Evolutionary conservation across 2,329 filamentous ascomycete species (phyloP).

Genomic region (Fusarium sororula): DNA sequence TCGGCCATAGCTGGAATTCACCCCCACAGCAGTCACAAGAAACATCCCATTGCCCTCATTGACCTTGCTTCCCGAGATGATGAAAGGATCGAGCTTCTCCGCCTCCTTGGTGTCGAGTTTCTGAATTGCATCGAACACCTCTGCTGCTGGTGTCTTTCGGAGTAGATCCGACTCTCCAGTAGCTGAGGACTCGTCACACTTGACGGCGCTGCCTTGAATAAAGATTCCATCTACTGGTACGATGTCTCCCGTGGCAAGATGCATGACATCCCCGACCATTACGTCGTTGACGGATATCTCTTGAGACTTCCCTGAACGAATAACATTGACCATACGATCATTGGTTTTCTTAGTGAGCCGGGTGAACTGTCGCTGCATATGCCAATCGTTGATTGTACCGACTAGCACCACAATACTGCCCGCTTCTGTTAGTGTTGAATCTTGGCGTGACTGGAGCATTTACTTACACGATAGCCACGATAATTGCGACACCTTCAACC

Average conservation of each 20-base stretch:
- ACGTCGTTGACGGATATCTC: slow-evolving; percentile 73
- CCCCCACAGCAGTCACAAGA: slow-evolving; percentile 64
- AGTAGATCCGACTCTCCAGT: slow-evolving; percentile 79
- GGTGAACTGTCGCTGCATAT: slow-evolving; percentile 73
- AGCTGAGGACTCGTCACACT: slow-evolving; percentile 78
- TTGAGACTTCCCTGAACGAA: slow-evolving; percentile 71
- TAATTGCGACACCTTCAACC: slow-evolving; percentile 75
- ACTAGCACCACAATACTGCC: slow-evolving; percentile 67
- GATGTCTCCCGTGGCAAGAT: slow-evolving; percentile 74
- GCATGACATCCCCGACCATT: slow-evolving; percentile 74
- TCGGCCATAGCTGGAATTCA: slow-evolving; percentile 63
- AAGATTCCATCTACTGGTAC: slow-evolving; percentile 77
- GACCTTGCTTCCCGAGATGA: slow-evolving; percentile 65
- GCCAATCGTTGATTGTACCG: slow-evolving; percentile 72
- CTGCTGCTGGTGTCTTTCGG: slow-evolving; percentile 69
- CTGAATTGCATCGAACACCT: slow-evolving; percentile 64
- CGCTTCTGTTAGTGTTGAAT: slow-evolving; percentile 3
- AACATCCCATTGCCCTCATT: slow-evolving; percentile 64
- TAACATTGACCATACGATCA: slow-evolving; percentile 71
- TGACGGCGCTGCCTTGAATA: slow-evolving; percentile 61
- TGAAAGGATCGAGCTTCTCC: slow-evolving; percentile 70
- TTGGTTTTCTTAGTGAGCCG: slow-evolving; percentile 70
- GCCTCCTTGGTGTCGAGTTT: slow-evolving; percentile 52
- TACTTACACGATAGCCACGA: slow-evolving; percentile 64
- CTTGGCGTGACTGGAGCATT: slow-evolving; percentile 48